Evolutionary conservation across 2,329 filamentous ascomycete species (phyloP).

Genomic region (Aaosphaeria pasadenensis): DNA sequence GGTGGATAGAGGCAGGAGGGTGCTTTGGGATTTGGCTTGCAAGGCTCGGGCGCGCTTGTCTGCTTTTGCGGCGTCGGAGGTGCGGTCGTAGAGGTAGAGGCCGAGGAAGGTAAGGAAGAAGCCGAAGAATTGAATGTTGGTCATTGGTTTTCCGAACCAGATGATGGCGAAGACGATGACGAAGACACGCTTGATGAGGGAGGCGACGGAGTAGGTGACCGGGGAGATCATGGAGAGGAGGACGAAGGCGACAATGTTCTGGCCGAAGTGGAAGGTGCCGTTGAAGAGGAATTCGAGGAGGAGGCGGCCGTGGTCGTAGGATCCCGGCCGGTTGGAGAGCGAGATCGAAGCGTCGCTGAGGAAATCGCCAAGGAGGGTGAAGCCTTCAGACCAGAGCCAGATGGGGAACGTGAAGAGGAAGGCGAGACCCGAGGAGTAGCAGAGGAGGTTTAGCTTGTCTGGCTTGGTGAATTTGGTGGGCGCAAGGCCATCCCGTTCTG

Average conservation of each 20-base stretch:
- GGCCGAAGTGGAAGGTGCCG: slow-evolving; percentile 91
- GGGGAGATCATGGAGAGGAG: slow-evolving; percentile 90
- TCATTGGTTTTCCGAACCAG: slow-evolving; percentile 93
- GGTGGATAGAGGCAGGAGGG: slow-evolving; percentile 64
- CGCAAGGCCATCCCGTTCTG: slow-evolving; percentile 68
- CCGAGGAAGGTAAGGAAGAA: slow-evolving; percentile 88
- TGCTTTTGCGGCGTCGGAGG: slow-evolving; percentile 81
- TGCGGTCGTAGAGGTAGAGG: slow-evolving; percentile 93
- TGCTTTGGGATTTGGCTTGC: slow-evolving; percentile 61
- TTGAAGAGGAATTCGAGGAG: slow-evolving; percentile 93
- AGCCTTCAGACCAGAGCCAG: slow-evolving; percentile 90
- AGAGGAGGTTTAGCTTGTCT: slow-evolving; percentile 94
- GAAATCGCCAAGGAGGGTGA: slow-evolving; percentile 73
- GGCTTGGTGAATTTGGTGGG: slow-evolving; percentile 68
- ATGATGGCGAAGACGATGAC: slow-evolving; percentile 93
- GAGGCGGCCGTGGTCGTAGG: slow-evolving; percentile 61
- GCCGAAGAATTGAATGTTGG: slow-evolving; percentile 74
- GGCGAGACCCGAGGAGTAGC: slow-evolving; percentile 92
- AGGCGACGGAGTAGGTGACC: slow-evolving; percentile 95
- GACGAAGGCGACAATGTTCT: slow-evolving; percentile 93
- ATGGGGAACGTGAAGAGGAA: slow-evolving; percentile 86
- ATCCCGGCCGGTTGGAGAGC: slow-evolving; percentile 72
- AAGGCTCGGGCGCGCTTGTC: slow-evolving; percentile 69
- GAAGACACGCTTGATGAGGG: slow-evolving; percentile 93
- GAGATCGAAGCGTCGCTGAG: slow-evolving; percentile 76